Evolutionary conservation across 2,329 filamentous ascomycete genomes (phyloP), one percentile per base, ranked within the genome.

Genomic region (Hypoxylon sp.): DNA sequence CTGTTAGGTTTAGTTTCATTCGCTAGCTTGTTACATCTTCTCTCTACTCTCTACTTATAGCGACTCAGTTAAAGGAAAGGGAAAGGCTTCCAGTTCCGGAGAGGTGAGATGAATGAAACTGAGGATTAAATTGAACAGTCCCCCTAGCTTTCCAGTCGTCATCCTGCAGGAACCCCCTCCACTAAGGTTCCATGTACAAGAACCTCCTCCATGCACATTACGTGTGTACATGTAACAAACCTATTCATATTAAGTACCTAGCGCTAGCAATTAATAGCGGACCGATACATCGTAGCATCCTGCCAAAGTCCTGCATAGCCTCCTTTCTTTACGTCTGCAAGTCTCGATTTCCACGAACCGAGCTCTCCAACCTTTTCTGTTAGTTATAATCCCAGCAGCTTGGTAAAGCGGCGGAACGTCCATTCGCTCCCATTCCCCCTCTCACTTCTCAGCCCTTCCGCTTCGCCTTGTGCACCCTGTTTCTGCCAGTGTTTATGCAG

Each of bases 331-430:
- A 28, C 30, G 11, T 17, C 10, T 32, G 7, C 26, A 28, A 37
- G 28, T 50, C 30, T 48, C 19, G 6, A 13, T 17, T 32, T 20
- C 26, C n/a, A 41, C 47, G n/a, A 30, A 34, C 47, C 47, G n/a
- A 34, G 1, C 6, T 48, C 46, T 30, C 43, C 39, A 54, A 41
- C 32, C 28, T 54, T 56, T 5, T 5, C 59, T 7, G 8, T 65
- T 41, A 56, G 56, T 56, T 53, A 26, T 47, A 56, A 62, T 58
- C 56, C 64, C 39, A 20, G 52, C 37, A 32, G 56, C 53, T 62
- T 59, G 64, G 64, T 64, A 66, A 66, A 66, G n/a, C 59, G 55
- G 64, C 64, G 53, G 41, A 15, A 19, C 48, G n/a, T 49, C 15
- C 41, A 56, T 56, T 60, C 41, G 46, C 19, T 52, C 44, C 17